Conservation (phyloP, 2,329 filamentous ascomycete species). For the Diaporthe sp. region DNA sequence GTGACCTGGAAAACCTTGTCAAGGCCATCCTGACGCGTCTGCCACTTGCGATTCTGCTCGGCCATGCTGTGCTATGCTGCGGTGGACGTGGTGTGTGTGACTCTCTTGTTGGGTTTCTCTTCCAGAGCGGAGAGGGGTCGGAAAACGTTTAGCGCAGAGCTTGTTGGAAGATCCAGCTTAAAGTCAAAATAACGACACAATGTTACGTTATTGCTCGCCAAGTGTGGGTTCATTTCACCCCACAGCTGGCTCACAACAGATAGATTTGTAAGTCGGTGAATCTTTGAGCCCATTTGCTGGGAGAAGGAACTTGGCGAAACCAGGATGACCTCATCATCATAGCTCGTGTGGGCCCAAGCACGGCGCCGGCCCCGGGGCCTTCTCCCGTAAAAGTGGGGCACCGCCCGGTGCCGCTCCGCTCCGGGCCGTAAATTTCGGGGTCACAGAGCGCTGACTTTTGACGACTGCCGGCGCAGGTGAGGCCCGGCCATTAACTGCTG, state of each 20-base stretch:
- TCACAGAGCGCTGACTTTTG: not conserved
- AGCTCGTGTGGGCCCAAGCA: not conserved
- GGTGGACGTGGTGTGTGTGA: not conserved
- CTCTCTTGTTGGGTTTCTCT: too few species aligned
- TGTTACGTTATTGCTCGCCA: not conserved
- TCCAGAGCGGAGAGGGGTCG: not conserved
- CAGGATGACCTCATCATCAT: slow-evolving; percentile 14
- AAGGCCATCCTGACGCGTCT: slow-evolving; percentile 67
- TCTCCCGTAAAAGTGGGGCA: not conserved
- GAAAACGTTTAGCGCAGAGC: not conserved
- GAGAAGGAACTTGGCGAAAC: not conserved
- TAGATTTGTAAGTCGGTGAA: not conserved
- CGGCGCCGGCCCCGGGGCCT: not conserved
- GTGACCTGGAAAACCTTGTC: slow-evolving; percentile 63
- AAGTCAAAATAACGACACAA: not conserved
- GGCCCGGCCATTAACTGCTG: too few species aligned
- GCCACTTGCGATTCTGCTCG: slow-evolving; percentile 60
- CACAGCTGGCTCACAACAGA: not conserved
- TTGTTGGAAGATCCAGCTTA: not conserved
- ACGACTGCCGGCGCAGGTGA: not conserved
- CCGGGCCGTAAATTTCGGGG: not conserved
- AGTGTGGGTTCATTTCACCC: not conserved
- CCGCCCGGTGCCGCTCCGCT: not conserved
- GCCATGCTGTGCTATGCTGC: slow-evolving; percentile 10
- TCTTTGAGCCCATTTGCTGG: not conserved